These are phyloP conservation scores for Ceratonia siliqua DNA, from an alignment of 306 rosid species.

Conservation along the genomic window DNA sequence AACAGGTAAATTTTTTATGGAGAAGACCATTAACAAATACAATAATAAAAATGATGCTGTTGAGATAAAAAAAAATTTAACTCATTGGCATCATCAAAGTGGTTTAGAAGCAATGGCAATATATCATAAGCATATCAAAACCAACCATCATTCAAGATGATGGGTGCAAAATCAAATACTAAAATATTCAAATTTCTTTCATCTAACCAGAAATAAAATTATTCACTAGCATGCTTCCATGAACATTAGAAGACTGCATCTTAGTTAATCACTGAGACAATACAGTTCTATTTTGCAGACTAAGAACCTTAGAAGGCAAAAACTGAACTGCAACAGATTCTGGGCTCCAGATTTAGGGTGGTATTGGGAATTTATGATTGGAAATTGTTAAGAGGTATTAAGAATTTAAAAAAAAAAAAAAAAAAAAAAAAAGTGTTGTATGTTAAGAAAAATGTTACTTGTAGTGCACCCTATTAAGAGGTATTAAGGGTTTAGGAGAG, in stretches of 20 bases:
- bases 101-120: not conserved
- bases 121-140: not conserved
- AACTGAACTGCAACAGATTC: not conserved
- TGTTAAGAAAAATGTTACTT: too few species aligned
- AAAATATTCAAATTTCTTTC: not conserved
- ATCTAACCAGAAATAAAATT: not conserved
- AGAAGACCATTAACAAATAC: not conserved
- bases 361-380: conserved; percentile 6
- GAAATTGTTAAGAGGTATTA: too few species aligned
- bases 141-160: not conserved
- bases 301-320: conserved; percentile 13
- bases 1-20: not conserved
- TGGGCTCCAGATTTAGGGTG: not conserved
- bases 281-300: not conserved
- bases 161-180: not conserved
- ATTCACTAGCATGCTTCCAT: not conserved
- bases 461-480: too few species aligned
- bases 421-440: too few species aligned
- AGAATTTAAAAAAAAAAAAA: too few species aligned
- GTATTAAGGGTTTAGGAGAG: too few species aligned
- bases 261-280: not conserved
- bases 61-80: not conserved
- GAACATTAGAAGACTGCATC: conserved; percentile 2
- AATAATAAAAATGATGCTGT: not conserved
- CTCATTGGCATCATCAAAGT: conserved; percentile 3